Conservation (phyloP, 2,329 filamentous ascomycete genomes). For the Botrytis tulipae region DNA sequence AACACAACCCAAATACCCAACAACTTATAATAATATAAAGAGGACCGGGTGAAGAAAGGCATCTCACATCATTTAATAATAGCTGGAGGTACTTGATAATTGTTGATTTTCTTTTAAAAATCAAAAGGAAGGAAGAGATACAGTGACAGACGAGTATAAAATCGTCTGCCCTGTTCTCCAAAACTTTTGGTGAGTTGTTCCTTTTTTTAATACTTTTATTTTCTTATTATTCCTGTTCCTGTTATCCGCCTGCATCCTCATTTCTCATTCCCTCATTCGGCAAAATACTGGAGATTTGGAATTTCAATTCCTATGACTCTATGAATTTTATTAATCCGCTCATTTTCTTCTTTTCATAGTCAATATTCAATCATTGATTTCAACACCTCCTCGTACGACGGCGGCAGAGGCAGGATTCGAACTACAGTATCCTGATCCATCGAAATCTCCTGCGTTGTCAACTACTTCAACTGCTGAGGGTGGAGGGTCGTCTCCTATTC, state of each 20-base stretch:
- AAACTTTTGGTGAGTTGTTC: conserved; percentile 17
- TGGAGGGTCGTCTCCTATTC: conserved; percentile 55
- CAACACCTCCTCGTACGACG: conserved; percentile 56
- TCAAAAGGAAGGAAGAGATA: conserved; percentile 35
- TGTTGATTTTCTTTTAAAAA: background rate
- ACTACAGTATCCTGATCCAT: conserved; percentile 33
- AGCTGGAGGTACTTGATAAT: background rate
- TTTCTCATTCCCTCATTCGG: conserved; percentile 7
- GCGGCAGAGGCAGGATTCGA: conserved; percentile 55
- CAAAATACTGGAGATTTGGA: conserved; percentile 15
- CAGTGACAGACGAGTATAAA: conserved; percentile 57
- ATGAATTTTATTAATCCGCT: background rate
- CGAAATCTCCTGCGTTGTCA: conserved; percentile 59
- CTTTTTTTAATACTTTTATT: background rate
- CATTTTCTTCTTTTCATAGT: conserved; percentile 6
- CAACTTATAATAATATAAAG: background rate
- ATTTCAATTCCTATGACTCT: background rate
- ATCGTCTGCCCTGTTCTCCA: conserved; percentile 63
- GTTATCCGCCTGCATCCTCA: conserved; percentile 10
- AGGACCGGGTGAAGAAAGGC: background rate
- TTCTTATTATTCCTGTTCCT: conserved; percentile 12
- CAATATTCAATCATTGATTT: conserved; percentile 37
- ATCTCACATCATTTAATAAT: background rate
- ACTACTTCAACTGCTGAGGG: conserved; percentile 60
- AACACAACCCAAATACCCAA: background rate